phyloP scores from a whole-genome alignment of 768 basidiomycete genomes.

The Mycena albidolilacea region DNA sequence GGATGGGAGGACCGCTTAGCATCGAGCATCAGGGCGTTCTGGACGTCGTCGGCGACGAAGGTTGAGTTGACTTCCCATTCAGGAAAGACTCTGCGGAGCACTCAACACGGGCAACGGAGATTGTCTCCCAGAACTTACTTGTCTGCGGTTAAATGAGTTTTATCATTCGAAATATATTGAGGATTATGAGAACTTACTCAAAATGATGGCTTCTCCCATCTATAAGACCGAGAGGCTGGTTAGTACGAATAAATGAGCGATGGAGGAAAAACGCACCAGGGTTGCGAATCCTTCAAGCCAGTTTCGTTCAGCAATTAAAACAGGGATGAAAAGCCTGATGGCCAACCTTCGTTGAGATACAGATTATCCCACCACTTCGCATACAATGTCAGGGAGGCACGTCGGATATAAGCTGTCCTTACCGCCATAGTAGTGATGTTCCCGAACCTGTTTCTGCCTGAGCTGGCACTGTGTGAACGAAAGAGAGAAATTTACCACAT shows the following conservation, averaged over 20 bases:
- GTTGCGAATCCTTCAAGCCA: slow-evolving; percentile 78
- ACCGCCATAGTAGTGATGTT: slow-evolving; percentile 86
- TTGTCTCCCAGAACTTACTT: slow-evolving; percentile 54
- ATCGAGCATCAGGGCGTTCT: slow-evolving; percentile 61
- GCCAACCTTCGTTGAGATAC: slow-evolving; percentile 82
- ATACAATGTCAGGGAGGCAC: background rate
- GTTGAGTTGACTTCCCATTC: slow-evolving; percentile 88
- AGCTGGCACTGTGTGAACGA: background rate
- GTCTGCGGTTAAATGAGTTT: slow-evolving; percentile 52
- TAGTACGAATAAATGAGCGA: background rate
- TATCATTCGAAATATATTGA: background rate
- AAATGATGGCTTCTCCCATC: slow-evolving; percentile 91
- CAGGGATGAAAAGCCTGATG: background rate
- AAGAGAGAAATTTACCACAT: slow-evolving; percentile 69
- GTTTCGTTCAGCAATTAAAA: background rate
- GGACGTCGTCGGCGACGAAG: slow-evolving; percentile 85
- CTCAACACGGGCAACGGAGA: slow-evolving; percentile 2
- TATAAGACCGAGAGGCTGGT: slow-evolving; percentile 43
- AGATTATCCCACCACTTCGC: slow-evolving; percentile 90
- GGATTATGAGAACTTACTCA: slow-evolving; percentile 62
- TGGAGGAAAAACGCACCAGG: slow-evolving; percentile 61
- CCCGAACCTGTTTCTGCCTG: slow-evolving; percentile 77
- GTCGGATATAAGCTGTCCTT: background rate
- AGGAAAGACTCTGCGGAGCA: slow-evolving; percentile 70
- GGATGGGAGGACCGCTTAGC: slow-evolving; percentile 62